Evolutionary conservation across 805 yeast genomes (phyloP).

Genomic region (Clavispora carvajalis): DNA sequence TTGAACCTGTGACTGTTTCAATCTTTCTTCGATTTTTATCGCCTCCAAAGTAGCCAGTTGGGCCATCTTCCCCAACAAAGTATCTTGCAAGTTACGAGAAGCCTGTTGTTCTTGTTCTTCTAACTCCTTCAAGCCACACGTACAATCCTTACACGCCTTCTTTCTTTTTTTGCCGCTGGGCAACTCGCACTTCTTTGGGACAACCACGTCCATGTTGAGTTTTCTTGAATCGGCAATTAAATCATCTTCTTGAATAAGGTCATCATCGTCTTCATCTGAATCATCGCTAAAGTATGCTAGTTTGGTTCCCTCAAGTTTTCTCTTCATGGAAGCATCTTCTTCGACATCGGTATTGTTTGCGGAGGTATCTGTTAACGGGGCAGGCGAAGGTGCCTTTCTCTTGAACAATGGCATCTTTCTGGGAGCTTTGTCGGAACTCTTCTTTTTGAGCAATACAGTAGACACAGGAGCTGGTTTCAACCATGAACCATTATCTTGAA

Average conservation of each 20-base stretch:
- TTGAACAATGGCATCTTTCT: slow-evolving; percentile 19
- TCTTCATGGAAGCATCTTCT: slow-evolving; percentile 37
- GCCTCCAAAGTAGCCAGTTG: slow-evolving; percentile 51
- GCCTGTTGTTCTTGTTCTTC: slow-evolving; percentile 61
- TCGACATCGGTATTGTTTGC: slow-evolving; percentile 35
- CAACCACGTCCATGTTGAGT: slow-evolving; percentile 34
- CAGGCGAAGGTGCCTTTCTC: slow-evolving; percentile 10
- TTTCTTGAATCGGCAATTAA: slow-evolving; percentile 28
- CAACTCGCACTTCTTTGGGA: slow-evolving; percentile 56
- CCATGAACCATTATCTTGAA: slow-evolving; percentile 44
- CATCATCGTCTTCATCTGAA: slow-evolving; percentile 51
- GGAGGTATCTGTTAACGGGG: slow-evolving; percentile 42
- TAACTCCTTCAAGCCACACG: slow-evolving; percentile 90
- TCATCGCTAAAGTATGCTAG: slow-evolving; percentile 51
- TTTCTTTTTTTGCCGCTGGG: slow-evolving; percentile 59
- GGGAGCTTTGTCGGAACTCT: slow-evolving; percentile 7
- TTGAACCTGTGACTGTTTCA: slow-evolving; percentile 37
- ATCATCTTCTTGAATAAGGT: slow-evolving; percentile 43
- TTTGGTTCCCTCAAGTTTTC: slow-evolving; percentile 43
- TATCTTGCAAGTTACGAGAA: slow-evolving; percentile 40
- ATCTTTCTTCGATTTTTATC: slow-evolving; percentile 46
- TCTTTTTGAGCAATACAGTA: slow-evolving; percentile 30
- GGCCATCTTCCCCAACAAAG: slow-evolving; percentile 44
- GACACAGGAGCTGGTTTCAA: slow-evolving; percentile 41
- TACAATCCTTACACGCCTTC: slow-evolving; percentile 96